Evolutionary conservation across 306 rosid species (phyloP).

Genomic region (Mimosa bimucronata): DNA sequence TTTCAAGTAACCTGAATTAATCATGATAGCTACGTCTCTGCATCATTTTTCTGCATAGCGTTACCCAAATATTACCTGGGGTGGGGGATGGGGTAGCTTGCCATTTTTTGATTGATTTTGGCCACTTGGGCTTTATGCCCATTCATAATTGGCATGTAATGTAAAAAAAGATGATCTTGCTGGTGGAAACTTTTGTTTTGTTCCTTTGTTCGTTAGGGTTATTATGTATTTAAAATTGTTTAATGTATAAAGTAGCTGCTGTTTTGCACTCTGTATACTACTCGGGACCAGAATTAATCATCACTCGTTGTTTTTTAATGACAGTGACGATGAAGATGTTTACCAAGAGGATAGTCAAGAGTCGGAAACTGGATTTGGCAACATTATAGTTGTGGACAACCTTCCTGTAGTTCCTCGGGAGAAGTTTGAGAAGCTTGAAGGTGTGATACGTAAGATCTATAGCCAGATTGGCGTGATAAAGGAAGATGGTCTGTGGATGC

Average conservation of each 20-base stretch:
- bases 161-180: background rate
- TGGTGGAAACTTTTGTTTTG: background rate
- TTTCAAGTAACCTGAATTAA: background rate
- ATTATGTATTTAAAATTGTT: background rate
- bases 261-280: background rate
- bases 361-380: constrained; percentile 60
- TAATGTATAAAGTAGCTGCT: background rate
- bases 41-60: background rate
- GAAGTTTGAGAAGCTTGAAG: constrained; percentile 68
- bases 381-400: constrained; percentile 64
- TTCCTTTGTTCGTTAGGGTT: constrained; percentile 1
- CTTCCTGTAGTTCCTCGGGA: constrained; percentile 67
- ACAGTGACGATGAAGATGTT: constrained; percentile 64
- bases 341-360: constrained; percentile 51
- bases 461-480: constrained; percentile 67
- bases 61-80: background rate
- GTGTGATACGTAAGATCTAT: constrained; percentile 63
- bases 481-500: constrained; percentile 74
- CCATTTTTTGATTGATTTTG: background rate
- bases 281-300: background rate
- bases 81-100: background rate
- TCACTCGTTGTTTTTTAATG: background rate
- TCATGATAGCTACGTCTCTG: background rate
- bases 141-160: background rate
- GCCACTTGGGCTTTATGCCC: background rate